Base-by-base conservation (phyloP, 2,329 filamentous ascomycete genomes). In the Corynespora cassiicola region DNA sequence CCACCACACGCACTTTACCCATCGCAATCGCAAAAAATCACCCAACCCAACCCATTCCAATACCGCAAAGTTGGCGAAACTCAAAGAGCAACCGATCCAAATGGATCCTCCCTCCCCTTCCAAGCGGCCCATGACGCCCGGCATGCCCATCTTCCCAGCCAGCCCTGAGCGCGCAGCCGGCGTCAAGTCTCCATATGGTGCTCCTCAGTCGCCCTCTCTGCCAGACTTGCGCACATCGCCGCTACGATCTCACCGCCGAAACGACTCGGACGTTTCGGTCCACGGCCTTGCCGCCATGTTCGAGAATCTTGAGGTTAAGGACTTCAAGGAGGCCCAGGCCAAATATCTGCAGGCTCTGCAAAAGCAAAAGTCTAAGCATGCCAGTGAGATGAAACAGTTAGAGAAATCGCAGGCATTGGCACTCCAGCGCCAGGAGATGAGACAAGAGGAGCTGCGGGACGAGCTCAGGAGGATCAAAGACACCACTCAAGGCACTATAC, bases 321-420 rank as follows among this genome's bases (percentile, higher is more conserved):
- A 77, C 54, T 65, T 66, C 37, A 68, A 73, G 31, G 72, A 75
- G 51, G 63, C 67, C 45, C 66, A 68, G 36, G 66, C 68, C 36
- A 68, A 68, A 37, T 71, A 73, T 45, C 69, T 74, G 43, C 61
- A 69, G 7, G 66, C 72, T 32, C 44, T 76, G 22, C 62, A 70
- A 23, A 67, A 72, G 34, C 70, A 74, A 12, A 70, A 72, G 49
- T 65, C 70, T 39, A 59, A 53, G 24, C 56, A 63, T 33, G 42
- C 47, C 5, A 44, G 46, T 15, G 59, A 65, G 29, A 70, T 76
- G 50, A 52, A 53, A 39, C 29, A 65, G 36, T 47, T 81, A 75
- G 31, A 82, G 31, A 85, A 83, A 10, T 77, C 85, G 27, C 86
- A 90, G 60, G 84, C 87, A 68, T 84, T 85, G 9, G 86, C 44